Evolutionary conservation across 768 basidiomycete genomes (phyloP).

Genomic region (Serendipita sp.): DNA sequence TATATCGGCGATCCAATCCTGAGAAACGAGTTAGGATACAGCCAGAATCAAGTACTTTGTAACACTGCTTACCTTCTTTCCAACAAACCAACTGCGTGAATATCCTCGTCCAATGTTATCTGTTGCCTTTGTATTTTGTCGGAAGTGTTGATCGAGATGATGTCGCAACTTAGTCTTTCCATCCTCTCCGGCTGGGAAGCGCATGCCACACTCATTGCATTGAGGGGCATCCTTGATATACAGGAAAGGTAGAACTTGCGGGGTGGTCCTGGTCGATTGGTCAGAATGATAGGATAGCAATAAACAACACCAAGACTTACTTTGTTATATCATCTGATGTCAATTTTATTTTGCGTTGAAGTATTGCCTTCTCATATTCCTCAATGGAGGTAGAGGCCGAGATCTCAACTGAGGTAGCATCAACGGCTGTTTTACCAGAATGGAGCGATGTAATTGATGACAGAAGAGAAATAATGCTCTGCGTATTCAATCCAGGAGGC

Average conservation of each 20-base stretch:
- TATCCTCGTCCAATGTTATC: slow-evolving; percentile 71
- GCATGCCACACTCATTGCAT: slow-evolving; percentile 87
- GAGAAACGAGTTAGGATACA: slow-evolving; percentile 5
- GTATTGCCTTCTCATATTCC: slow-evolving; percentile 41
- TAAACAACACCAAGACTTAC: slow-evolving; percentile 26
- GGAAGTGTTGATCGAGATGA: slow-evolving; percentile 94
- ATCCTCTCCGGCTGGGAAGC: slow-evolving; percentile 54
- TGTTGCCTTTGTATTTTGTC: slow-evolving; percentile 71
- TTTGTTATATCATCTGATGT: slow-evolving; percentile 52
- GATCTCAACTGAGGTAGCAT: slow-evolving; percentile 2
- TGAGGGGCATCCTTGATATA: slow-evolving; percentile 62
- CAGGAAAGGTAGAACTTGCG: slow-evolving; percentile 46
- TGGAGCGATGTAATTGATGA: slow-evolving; percentile 2
- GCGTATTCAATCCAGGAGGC: slow-evolving; percentile 15
- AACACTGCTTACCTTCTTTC: slow-evolving; percentile 49
- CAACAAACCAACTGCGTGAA: slow-evolving; percentile 73
- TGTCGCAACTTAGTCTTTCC: slow-evolving; percentile 69
- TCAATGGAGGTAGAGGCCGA: neutral
- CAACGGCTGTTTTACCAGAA: neutral
- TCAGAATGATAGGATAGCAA: neutral
- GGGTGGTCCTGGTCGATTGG: slow-evolving; percentile 31
- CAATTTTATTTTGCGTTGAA: slow-evolving; percentile 44
- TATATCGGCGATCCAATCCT: slow-evolving; percentile 83
- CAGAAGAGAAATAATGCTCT: slow-evolving; percentile 3
- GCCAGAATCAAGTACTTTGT: neutral